Conservation (phyloP, 176 grass and related monocot species). For the Carex cristatella region DNA sequence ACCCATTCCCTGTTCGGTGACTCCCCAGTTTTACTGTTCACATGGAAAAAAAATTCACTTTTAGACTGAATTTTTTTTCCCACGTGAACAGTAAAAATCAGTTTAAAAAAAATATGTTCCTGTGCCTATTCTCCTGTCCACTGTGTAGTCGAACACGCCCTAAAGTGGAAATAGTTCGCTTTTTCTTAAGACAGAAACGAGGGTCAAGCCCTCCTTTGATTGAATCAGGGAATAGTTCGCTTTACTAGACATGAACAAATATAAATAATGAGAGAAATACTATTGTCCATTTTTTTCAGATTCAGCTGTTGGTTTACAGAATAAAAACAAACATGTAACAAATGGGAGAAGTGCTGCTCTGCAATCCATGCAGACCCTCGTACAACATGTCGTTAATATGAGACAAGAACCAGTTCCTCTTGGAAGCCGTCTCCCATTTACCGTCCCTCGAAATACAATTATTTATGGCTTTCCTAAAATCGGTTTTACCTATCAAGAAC, state of each 20-base stretch:
- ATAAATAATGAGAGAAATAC: not conserved
- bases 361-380: not conserved
- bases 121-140: no score
- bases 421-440: not conserved
- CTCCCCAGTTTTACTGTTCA: no score
- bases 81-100: no score
- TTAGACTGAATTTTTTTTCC: no score
- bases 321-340: not conserved
- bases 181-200: no score
- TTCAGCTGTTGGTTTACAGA: not conserved
- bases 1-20: no score
- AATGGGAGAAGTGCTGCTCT: not conserved
- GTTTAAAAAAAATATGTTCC: no score
- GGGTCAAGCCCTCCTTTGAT: no score
- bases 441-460: not conserved
- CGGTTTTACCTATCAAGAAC: conserved; percentile 25
- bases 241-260: not conserved
- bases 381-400: not conserved
- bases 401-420: not conserved
- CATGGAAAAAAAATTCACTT: no score
- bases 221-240: not conserved
- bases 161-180: no score
- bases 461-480: conserved; percentile 11
- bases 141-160: no score
- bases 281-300: not conserved